Base-by-base conservation (phyloP, 768 basidiomycete species). In the Russula earlei region DNA sequence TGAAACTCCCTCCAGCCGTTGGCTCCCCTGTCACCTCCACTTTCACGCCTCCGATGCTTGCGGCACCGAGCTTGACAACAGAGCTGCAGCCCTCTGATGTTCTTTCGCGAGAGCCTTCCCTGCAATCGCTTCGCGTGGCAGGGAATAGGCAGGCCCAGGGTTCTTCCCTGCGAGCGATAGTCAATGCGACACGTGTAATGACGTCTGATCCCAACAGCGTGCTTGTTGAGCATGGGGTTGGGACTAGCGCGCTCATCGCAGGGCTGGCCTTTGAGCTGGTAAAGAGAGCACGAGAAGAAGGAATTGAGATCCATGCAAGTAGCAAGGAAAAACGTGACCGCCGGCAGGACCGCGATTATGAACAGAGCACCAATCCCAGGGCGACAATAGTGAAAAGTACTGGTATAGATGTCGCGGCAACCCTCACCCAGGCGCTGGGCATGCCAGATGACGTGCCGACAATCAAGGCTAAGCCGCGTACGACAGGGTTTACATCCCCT, bases 151-250 rank as follows among this genome's bases (percentile, higher is more conserved):
- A 53, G 7, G 70, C 66, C 0, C 88, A 91, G 64, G 85, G 87
- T 1, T 68, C 82, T 0, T 78, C 86, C 0, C 66, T 92, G 2
- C 80, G 80, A 6, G 90, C 90, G 1, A 89, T 92, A 52, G 78
- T 80, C 17, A 83, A 91, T 52, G 88, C 90, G 1, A 91, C 85
- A 1, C 81, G 90, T 3, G 84, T 91, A n/a, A 91, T 92, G 88
- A 86, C 86, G 0, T 75, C 81, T 2, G 87, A 87, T 62, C 78
- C 89, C 0, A 72, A 77, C 12, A 88, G 87, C 61, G 80, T 92
- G 54, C 77, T 92, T 10, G 76, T 78, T 0, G 85, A 91, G 66
- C 77, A 82, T 55, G 87, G 85, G 0, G 72, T 67, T 4, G 87
- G 85, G 10, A 82, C 83, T 0, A 74, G 78, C 8, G 71, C 75